Evolutionary conservation across 805 yeast genomes (phyloP), one percentile per base, ranked within the genome.

Genomic region (Candida endomychidarum): DNA sequence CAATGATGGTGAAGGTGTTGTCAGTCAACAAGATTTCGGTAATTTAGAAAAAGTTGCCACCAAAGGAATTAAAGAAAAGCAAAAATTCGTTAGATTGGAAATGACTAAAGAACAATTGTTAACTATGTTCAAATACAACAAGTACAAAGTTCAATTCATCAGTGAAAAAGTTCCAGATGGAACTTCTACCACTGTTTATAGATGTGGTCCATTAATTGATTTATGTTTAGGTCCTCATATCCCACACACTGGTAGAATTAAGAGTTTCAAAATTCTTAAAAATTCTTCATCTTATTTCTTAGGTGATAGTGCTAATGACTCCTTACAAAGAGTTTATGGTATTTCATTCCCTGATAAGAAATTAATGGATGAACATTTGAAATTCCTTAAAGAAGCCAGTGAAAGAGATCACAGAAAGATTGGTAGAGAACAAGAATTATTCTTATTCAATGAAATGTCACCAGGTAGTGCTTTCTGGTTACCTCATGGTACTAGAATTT

Each of bases 391-490:
- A 58, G 99, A 93, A 70, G 99, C 99, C 31, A 86, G 95, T 43
- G 79, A 81, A 63, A 86, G 99, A 74, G 95, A 86, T 63, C 99
- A 93, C 69, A 81, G 99, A 70, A 90, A 83, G 68, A 83, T 93
- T 51, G 99, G 99, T 64, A 84, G 72, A 57, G 98, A 93, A 57
- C 99, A 93, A 71, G 98, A 93, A 61, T 77, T 93, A 58, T 93
- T 90, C 71, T 80, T 83, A 68, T 93, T 93, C 79, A 81, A 93
- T 66, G 99, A 93, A 67, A 70, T 91, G 84, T 86, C 96, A 14
- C 99, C 99, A 40, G 99, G 99, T 51, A 81, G 95, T 28, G 90
- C 96, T 45, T 93, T 93, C 80, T 93, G 98, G 98, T 77, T 93
- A 56, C 99, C 99, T 37, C 99, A 91, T 59, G 99, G 99, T 68